Percentiles rank a stretch among this genome's conserved stretches.
Conservation (phyloP, 345 rosid species). For the Erodium maritimum region DNA sequence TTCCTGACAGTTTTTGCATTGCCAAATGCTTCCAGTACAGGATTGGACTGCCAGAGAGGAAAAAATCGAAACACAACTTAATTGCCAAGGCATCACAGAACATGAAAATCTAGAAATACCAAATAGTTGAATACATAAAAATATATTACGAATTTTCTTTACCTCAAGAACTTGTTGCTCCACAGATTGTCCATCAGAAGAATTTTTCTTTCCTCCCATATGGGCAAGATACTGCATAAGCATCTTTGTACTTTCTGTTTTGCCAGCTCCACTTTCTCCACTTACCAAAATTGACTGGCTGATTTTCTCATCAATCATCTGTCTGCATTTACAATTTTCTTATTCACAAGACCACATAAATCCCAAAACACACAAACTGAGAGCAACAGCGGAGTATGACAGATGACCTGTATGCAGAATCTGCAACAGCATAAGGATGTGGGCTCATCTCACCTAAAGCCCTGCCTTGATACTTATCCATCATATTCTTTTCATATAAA, state of each 20-base stretch:
- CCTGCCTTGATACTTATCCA: conserved; percentile 65
- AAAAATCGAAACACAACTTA: conserved; percentile 1
- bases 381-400: neutral
- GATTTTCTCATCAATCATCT: conserved; percentile 76
- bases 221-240: conserved; percentile 89
- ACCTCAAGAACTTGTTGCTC: conserved; percentile 99
- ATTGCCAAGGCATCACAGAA: neutral
- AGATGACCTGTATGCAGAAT: conserved; percentile 80
- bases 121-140: neutral
- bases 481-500: conserved; percentile 52
- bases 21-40: conserved; percentile 98
- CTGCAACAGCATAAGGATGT: conserved; percentile 89
- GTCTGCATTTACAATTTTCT: conserved; percentile 33
- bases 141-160: conserved; percentile 5
- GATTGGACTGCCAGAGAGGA: conserved; percentile 80
- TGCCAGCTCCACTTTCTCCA: conserved; percentile 99
- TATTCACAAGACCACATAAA: conserved; percentile 5
- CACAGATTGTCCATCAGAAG: conserved; percentile 64
- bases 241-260: conserved; percentile 97
- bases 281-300: conserved; percentile 94
- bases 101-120: conserved; percentile 4
- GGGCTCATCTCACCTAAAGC: conserved; percentile 71
- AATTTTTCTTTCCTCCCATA: conserved; percentile 78
- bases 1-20: conserved; percentile 96
- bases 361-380: conserved; percentile 9